Conservation (phyloP, 2,329 filamentous ascomycete species). For the Exophiala mesophila region DNA sequence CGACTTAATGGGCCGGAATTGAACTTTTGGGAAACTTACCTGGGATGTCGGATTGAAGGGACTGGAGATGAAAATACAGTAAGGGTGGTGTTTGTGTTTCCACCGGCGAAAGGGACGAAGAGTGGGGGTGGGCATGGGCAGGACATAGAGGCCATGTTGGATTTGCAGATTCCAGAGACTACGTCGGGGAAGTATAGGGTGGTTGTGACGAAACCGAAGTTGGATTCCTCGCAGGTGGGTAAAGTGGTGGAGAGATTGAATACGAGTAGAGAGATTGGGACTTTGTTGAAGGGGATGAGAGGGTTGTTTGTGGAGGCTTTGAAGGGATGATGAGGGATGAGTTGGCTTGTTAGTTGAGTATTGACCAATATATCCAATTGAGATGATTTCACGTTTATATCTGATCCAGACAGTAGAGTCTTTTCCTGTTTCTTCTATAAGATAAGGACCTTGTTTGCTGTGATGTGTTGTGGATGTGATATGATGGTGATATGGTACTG, state of each 20-base stretch:
- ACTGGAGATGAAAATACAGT: conserved; percentile 77
- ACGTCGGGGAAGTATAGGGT: conserved; percentile 80
- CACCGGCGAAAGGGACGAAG: conserved; percentile 60
- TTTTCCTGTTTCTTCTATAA: too few species aligned
- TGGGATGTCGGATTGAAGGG: conserved; percentile 85
- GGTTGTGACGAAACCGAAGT: conserved; percentile 66
- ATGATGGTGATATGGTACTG: too few species aligned
- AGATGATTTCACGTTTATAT: too few species aligned
- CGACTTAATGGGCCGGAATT: conserved; percentile 89
- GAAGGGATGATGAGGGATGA: too few species aligned
- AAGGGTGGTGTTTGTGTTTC: conserved; percentile 82
- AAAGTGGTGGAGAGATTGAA: conserved; percentile 54
- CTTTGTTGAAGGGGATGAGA: conserved; percentile 60
- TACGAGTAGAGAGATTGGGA: conserved; percentile 55
- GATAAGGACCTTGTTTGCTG: too few species aligned
- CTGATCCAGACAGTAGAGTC: too few species aligned
- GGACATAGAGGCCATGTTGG: conserved; percentile 87
- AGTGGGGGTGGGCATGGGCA: conserved; percentile 4
- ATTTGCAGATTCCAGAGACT: conserved; percentile 61
- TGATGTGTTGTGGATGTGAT: too few species aligned
- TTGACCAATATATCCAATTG: too few species aligned
- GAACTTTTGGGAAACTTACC: conserved; percentile 89
- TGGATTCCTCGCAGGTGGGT: conserved; percentile 52
- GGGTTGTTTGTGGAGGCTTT: conserved; percentile 53
- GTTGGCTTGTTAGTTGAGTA: too few species aligned